Percentiles rank a stretch among this genome's conserved stretches.
Evolutionary conservation across 495 filamentous ascomycete species (phyloP).

Genomic region (Aspergillus bridgeri): DNA sequence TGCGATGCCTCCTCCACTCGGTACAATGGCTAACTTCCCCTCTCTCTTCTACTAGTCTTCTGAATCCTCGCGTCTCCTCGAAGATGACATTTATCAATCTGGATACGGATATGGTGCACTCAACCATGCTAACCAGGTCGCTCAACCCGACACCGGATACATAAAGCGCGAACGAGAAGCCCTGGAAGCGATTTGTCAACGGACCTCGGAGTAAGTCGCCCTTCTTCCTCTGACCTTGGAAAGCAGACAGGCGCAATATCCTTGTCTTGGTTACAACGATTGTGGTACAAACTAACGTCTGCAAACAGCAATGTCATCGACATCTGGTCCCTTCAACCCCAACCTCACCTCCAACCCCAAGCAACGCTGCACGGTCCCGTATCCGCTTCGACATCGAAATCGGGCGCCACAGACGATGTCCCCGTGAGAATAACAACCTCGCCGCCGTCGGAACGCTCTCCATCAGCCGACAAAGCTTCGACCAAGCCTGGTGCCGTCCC

Average conservation of each 20-base stretch:
- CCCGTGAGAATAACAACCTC: conserved; percentile 22
- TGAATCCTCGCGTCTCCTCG: conserved; percentile 50
- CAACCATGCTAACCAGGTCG: conserved; percentile 34
- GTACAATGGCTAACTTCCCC: conserved; percentile 20
- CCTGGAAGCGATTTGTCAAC: conserved; percentile 50
- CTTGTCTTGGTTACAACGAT: neutral
- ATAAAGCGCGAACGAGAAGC: conserved; percentile 50
- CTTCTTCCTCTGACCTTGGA: neutral
- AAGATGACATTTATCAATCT: conserved; percentile 50
- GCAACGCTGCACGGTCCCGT: conserved; percentile 38
- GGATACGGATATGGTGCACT: conserved; percentile 48
- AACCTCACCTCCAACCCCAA: conserved; percentile 46
- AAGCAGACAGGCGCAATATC: neutral
- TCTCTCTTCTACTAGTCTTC: conserved; percentile 27
- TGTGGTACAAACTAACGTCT: neutral
- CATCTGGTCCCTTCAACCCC: conserved; percentile 49
- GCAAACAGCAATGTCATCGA: conserved; percentile 43
- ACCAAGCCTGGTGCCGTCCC: conserved; percentile 30
- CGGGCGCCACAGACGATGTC: conserved; percentile 18
- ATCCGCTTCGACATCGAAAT: conserved; percentile 30
- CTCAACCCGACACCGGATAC: conserved; percentile 48
- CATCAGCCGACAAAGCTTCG: conserved; percentile 11
- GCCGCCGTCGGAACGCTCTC: conserved; percentile 9
- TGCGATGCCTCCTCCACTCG: neutral
- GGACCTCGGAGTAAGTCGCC: conserved; percentile 47